A percentile compares a stretch with the other conserved stretches of the same genome.
Conservation (phyloP, 768 basidiomycete species). For the Daedalea quercina region DNA sequence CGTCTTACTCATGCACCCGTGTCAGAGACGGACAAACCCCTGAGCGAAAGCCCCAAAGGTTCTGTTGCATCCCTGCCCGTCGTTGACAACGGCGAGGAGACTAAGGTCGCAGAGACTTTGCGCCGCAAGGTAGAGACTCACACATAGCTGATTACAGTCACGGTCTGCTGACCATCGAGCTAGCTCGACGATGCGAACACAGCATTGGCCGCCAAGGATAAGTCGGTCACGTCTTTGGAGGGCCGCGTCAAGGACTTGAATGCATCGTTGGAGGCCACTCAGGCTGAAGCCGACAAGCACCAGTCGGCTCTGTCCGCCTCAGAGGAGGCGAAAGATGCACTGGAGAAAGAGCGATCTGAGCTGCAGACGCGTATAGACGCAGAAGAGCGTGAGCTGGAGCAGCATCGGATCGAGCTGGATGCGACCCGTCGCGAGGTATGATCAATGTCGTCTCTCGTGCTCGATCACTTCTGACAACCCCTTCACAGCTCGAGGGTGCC, state of each 20-base stretch:
- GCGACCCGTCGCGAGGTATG: neutral
- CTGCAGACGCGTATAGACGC: neutral
- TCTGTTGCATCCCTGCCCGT: neutral
- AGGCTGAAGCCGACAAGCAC: neutral
- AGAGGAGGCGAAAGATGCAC: neutral
- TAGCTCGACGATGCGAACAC: constrained; percentile 1
- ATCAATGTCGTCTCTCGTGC: neutral
- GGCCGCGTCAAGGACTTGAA: neutral
- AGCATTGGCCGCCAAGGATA: neutral
- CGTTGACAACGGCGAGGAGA: neutral
- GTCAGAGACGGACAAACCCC: neutral
- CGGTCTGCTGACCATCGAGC: neutral
- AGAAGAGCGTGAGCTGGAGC: neutral
- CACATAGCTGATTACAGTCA: neutral
- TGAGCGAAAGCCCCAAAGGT: neutral
- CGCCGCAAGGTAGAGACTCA: neutral
- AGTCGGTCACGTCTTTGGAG: neutral
- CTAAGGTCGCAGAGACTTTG: neutral
- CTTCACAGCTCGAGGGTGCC: neutral
- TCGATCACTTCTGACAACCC: neutral
- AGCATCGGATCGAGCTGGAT: neutral
- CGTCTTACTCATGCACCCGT: too few species aligned
- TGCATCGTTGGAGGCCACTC: neutral
- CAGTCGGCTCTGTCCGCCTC: neutral
- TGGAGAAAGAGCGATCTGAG: neutral